Evolutionary conservation across 805 yeast genomes (phyloP), one percentile per base, ranked within the genome.

Genomic region (Sugiyamaella americana): DNA sequence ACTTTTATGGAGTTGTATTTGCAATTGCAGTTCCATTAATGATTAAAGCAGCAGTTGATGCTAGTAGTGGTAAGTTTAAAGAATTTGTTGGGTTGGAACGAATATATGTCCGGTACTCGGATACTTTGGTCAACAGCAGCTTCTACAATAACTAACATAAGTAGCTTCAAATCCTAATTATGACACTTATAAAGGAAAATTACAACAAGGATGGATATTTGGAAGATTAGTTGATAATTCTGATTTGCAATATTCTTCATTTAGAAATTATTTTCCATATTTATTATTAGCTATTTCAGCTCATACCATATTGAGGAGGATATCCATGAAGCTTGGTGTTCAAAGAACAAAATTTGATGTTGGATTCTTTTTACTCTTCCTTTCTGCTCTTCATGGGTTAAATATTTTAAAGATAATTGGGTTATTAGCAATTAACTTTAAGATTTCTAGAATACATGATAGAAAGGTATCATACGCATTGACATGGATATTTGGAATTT

Each of bases 211-310:
- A 3, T 91, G 98, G 98, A 67, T 88, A 56, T 78, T 83, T 60
- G 96, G 95, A 5, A 68, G 96, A 21, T 84, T 82, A 64, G 95
- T 87, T 39, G 98, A 93, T 63, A 89, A 91, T 61, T 84, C 95
- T 3, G 99, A 93, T 62, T 71, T 73, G 26, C 99, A 93, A 64
- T 93, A 91, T 60, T 66, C 86, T 21, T 87, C 88, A 58, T 87
- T 93, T 61, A 75, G 98, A 57, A 82, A 84, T 60, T 88, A 88
- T 60, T 71, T 91, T 52, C 75, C 78, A 10, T 61, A 84, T 41
- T 67, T 93, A 41, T 59, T 70, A n/a, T 76, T 67, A 0, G 68
- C 87, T 41, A 72, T 82, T 46, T 52, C 59, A 0, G 60, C 69
- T 1, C 98, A 93, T 64, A 62, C 71, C 3, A 41, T 58, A 0